Conservation (phyloP, 169 alveolate species). For the Plasmodium vivax region DNA sequence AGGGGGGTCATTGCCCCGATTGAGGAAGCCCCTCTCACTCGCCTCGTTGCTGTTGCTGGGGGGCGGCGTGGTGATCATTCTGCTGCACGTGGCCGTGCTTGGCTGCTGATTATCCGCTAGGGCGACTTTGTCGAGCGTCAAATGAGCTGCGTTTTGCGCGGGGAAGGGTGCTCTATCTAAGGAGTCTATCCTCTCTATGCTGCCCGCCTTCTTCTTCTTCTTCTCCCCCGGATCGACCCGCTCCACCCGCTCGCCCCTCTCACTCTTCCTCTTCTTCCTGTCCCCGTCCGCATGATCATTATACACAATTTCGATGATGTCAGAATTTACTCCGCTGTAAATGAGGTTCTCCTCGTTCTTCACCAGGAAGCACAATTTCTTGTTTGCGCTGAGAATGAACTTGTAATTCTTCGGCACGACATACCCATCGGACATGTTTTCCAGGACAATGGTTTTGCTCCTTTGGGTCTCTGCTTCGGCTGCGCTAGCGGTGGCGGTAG, state of each 20-base stretch:
- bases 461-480: background rate
- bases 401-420: slow-evolving; percentile 59
- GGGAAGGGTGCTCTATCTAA: background rate
- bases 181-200: background rate
- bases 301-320: slow-evolving; percentile 64
- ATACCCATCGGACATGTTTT: slow-evolving; percentile 71
- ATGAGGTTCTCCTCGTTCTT: slow-evolving; percentile 37
- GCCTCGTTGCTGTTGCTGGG: background rate
- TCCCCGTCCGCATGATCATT: slow-evolving; percentile 6
- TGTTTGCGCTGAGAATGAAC: slow-evolving; percentile 49
- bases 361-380: slow-evolving; percentile 43
- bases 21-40: background rate
- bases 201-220: background rate
- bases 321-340: slow-evolving; percentile 50
- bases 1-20: background rate
- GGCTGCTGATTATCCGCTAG: background rate
- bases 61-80: background rate
- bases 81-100: background rate
- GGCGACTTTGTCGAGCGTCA: background rate
- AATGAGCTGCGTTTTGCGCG: background rate
- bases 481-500: background rate
- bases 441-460: slow-evolving; percentile 35
- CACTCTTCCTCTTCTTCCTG: slow-evolving; percentile 8
- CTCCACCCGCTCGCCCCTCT: background rate
- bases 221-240: background rate